Evolutionary conservation across 2,329 filamentous ascomycete species (phyloP).

Genomic region (Xylaria digitata): DNA sequence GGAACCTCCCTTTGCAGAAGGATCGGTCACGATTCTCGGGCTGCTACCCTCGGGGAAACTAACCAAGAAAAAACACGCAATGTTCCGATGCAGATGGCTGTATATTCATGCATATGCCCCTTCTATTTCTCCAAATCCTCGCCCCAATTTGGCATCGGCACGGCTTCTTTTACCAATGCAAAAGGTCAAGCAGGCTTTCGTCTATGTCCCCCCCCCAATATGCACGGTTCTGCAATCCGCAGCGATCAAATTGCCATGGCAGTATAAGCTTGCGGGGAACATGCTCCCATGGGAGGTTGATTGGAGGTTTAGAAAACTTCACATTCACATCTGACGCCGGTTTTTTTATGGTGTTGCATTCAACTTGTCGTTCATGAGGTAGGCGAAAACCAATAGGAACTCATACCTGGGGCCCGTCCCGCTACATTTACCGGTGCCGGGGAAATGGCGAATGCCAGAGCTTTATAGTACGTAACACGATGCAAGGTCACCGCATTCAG

Average conservation of each 20-base stretch:
- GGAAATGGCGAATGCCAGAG: slow-evolving; percentile 42
- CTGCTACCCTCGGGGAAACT: slow-evolving; percentile 6
- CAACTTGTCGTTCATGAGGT: slow-evolving; percentile 16
- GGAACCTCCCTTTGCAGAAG: slow-evolving; percentile 19
- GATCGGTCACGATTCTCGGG: slow-evolving; percentile 15
- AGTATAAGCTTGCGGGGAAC: slow-evolving; percentile 28
- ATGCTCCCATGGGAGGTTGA: slow-evolving; percentile 31
- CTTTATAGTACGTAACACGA: slow-evolving; percentile 47
- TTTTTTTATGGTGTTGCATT: slow-evolving; percentile 35
- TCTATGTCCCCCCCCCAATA: slow-evolving; percentile 1
- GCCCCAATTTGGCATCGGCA: background rate
- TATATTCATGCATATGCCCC: slow-evolving; percentile 12
- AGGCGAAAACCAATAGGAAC: slow-evolving; percentile 25
- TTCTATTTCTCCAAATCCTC: slow-evolving; percentile 5
- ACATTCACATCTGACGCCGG: slow-evolving; percentile 43
- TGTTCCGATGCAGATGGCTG: slow-evolving; percentile 7
- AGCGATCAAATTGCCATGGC: slow-evolving; percentile 11
- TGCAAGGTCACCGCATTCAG: slow-evolving; percentile 30
- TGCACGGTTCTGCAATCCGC: slow-evolving; percentile 12
- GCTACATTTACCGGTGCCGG: slow-evolving; percentile 37
- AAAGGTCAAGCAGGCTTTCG: slow-evolving; percentile 2
- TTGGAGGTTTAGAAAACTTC: slow-evolving; percentile 39
- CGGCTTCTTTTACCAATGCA: background rate
- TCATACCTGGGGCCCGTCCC: slow-evolving; percentile 40
- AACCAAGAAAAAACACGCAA: background rate